Conservation (phyloP, 345 rosid species). For the Eucalyptus coolabah region DNA sequence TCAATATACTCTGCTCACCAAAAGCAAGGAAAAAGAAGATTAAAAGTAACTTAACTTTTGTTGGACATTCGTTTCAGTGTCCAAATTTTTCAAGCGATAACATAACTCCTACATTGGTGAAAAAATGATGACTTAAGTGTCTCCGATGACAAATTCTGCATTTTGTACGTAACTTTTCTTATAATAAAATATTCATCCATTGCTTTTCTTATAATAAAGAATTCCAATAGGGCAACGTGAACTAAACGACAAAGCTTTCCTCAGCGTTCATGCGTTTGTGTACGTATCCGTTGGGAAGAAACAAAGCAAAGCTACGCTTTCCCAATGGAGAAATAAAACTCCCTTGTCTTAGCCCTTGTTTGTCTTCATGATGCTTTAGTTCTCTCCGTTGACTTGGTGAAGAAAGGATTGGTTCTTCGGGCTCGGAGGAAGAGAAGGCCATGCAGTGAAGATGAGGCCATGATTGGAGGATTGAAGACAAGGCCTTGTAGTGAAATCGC, state of each 20-base stretch:
- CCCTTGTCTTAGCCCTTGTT: background rate
- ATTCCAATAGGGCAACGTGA: background rate
- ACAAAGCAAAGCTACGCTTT: background rate
- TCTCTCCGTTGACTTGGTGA: background rate
- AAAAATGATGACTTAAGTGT: background rate
- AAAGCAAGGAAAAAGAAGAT: background rate
- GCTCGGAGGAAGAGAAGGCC: background rate
- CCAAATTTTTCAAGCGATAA: too few relatives aligned
- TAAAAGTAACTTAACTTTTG: background rate
- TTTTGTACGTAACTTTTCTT: background rate
- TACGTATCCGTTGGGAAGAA: background rate
- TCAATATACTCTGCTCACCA: background rate
- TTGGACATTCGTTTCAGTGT: fast-evolving
- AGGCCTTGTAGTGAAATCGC: too few relatives aligned
- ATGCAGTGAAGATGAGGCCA: too few relatives aligned
- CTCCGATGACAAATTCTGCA: background rate
- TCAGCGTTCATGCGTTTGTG: background rate
- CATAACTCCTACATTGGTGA: background rate
- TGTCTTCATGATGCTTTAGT: background rate
- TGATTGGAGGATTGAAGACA: too few relatives aligned
- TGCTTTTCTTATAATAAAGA: too few relatives aligned
- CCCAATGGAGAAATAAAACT: background rate
- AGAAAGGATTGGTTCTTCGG: background rate
- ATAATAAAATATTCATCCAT: too few relatives aligned
- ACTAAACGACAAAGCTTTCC: background rate